Percentiles rank a stretch among this genome's conserved stretches.
Evolutionary conservation across 1,284 basidiomycete genomes (phyloP).

Genomic region (Afroboletus lepidellus): DNA sequence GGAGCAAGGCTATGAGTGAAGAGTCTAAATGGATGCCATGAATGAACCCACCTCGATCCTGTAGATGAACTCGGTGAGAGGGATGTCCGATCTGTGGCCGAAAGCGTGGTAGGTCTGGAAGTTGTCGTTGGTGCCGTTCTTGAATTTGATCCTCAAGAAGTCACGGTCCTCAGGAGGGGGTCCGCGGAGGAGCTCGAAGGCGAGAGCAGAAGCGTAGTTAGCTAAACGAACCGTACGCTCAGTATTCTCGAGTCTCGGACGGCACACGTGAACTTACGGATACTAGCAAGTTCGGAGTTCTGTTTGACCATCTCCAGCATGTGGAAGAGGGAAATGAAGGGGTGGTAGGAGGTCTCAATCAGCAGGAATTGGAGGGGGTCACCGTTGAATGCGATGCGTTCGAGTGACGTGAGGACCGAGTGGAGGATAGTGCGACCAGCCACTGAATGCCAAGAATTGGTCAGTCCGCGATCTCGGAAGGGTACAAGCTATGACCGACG

Average conservation of each 20-base stretch:
- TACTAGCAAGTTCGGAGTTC: slow-evolving; percentile 57
- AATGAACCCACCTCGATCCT: slow-evolving; percentile 64
- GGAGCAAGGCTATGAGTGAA: slow-evolving; percentile 3
- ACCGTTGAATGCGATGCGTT: slow-evolving; percentile 74
- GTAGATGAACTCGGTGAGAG: slow-evolving; percentile 77
- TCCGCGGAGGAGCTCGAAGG: slow-evolving; percentile 76
- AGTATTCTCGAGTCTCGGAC: slow-evolving; percentile 1
- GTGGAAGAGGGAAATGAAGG: slow-evolving; percentile 85
- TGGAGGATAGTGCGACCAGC: slow-evolving; percentile 77
- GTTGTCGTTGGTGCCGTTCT: slow-evolving; percentile 69
- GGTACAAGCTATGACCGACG: slow-evolving; percentile 25
- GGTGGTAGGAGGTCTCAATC: slow-evolving; percentile 81
- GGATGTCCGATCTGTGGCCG: slow-evolving; percentile 66
- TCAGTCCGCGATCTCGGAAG: slow-evolving; percentile 6
- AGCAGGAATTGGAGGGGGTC: slow-evolving; percentile 77
- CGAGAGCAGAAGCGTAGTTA: slow-evolving; percentile 75
- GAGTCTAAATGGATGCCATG: slow-evolving; percentile 43
- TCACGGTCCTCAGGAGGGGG: slow-evolving; percentile 72
- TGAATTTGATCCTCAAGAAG: slow-evolving; percentile 82
- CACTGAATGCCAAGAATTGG: slow-evolving; percentile 44
- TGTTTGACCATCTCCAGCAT: slow-evolving; percentile 61
- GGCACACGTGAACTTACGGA: slow-evolving; percentile 49
- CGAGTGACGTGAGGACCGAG: slow-evolving; percentile 66
- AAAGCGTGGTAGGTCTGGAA: slow-evolving; percentile 67
- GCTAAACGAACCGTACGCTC: slow-evolving; percentile 42